phyloP scores from a whole-genome alignment of 495 filamentous ascomycete genomes.

The Neurospora terricola region DNA sequence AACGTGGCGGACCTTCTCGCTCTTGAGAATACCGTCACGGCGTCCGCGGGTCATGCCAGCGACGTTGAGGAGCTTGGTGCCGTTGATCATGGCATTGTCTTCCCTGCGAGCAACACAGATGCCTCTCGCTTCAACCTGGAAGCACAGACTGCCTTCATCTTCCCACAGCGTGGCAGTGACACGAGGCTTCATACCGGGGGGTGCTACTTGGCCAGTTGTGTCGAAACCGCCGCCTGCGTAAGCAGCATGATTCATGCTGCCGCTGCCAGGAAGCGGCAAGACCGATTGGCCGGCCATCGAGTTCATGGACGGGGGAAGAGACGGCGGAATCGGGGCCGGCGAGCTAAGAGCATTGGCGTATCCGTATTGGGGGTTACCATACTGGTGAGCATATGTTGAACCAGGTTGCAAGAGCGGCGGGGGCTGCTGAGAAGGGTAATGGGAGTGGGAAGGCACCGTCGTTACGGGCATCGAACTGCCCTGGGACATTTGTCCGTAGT shows the following conservation, averaged over 20 bases:
- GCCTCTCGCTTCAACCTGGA: conserved; percentile 93
- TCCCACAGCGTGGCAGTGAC: conserved; percentile 98
- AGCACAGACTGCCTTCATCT: conserved; percentile 94
- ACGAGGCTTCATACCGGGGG: conserved; percentile 95
- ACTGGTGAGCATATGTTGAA: conserved; percentile 54
- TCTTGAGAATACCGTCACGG: conserved; percentile 93
- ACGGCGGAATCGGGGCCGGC: conserved; percentile 58
- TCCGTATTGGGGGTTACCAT: conserved; percentile 56
- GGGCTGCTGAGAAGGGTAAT: conserved; percentile 61
- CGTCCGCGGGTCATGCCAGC: conserved; percentile 96
- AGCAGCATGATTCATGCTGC: conserved; percentile 36
- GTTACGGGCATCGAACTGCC: conserved; percentile 72
- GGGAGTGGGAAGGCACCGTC: conserved; percentile 70
- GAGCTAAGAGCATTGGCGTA: conserved; percentile 71
- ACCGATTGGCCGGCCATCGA: conserved; percentile 54
- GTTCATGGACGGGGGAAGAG: conserved; percentile 30
- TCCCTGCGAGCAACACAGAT: conserved; percentile 92
- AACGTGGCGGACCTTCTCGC: conserved; percentile 91
- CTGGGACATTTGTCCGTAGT: conserved; percentile 70
- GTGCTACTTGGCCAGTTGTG: conserved; percentile 82
- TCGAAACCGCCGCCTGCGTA: conserved; percentile 61
- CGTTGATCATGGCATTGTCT: conserved; percentile 99
- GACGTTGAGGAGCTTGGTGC: conserved; percentile 92
- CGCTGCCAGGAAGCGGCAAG: conserved; percentile 56
- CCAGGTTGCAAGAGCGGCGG: conserved; percentile 72